Evolutionary conservation across 768 basidiomycete genomes (phyloP), one percentile per base, ranked within the genome.

Genomic region (Suillus subaureus): DNA sequence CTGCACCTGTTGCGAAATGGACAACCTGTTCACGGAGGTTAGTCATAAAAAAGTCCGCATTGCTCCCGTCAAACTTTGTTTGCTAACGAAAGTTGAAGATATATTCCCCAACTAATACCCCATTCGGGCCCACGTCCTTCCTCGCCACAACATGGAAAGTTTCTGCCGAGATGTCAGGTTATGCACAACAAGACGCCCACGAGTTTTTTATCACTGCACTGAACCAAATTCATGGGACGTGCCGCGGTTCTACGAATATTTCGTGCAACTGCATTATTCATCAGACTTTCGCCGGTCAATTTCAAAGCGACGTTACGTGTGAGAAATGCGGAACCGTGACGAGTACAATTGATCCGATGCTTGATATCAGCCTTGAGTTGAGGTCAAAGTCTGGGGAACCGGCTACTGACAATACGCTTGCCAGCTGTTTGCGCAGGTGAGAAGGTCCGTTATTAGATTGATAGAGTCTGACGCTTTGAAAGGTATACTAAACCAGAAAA

Each of bases 1-100:
- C 55, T 97, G 96, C 75, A 92, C 90, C 55, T 94, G 90, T 67
- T 98, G 96, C 73, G 96, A 97, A 75, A 93, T 98, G 91, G 96
- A 98, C 77, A 89, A 85, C 66, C 80, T 95, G 8, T 92, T 93
- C 73, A 77, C 87, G 7, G 92, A 93, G 79, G 92, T 90, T 64
- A 57, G 67, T 64, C 37, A 9, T 43, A 4, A 57, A 47, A 15
- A 49, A 23, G n/a, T 13, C 37, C 11, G 6, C 18, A n/a, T 26
- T 21, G 18, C 11, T 31, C 26, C n/a, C 21, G 26, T 9, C 40
- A 28, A 42, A 42, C 6, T 28, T 21, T 43, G 18, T 23, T 60
- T 60, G 39, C 54, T 55, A 55, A 55, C n/a, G 15, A 61, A 51
- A 51, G 33, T 28, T 26, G 15, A 54, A 89, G 87, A 80, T 88